Conservation (phyloP, 805 yeast genomes). For the Zygosaccharomyces gambellarensis region DNA sequence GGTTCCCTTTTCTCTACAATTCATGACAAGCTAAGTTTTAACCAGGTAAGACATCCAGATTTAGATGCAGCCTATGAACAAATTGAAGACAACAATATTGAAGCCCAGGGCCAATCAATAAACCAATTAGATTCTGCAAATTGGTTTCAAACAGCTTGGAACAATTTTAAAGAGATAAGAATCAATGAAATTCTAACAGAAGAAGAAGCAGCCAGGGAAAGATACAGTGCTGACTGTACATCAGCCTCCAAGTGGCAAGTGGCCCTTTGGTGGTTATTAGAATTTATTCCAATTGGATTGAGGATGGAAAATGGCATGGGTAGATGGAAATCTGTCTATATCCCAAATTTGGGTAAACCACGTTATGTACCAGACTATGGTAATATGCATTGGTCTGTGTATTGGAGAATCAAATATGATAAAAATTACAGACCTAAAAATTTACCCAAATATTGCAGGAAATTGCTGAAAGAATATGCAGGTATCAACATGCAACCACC, state of each 20-base stretch:
- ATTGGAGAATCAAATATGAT: constrained; percentile 48
- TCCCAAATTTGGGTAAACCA: constrained; percentile 53
- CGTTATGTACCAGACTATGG: constrained; percentile 47
- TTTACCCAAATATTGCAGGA: constrained; percentile 37
- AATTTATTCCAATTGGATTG: constrained; percentile 54
- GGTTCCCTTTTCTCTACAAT: constrained; percentile 44
- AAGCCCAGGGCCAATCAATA: not conserved
- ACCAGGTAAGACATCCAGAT: constrained; percentile 4
- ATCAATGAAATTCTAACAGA: constrained; percentile 1
- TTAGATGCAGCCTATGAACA: not conserved
- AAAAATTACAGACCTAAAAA: constrained; percentile 44
- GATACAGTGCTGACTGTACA: constrained; percentile 6
- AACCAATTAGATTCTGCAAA: not conserved
- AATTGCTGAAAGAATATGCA: constrained; percentile 22
- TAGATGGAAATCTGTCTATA: constrained; percentile 45
- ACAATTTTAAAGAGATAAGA: constrained; percentile 25
- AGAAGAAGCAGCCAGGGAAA: constrained; percentile 8
- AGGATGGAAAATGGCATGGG: constrained; percentile 45
- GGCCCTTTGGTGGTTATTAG: constrained; percentile 58
- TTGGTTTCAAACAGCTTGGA: constrained; percentile 1
- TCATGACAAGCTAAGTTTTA: constrained; percentile 47
- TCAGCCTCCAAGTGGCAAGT: constrained; percentile 6
- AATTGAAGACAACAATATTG: not conserved
- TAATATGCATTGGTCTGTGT: constrained; percentile 58
- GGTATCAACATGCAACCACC: constrained; percentile 9